Evolutionary conservation across 2,329 filamentous ascomycete genomes (phyloP).

Genomic region (Fusarium napiforme): DNA sequence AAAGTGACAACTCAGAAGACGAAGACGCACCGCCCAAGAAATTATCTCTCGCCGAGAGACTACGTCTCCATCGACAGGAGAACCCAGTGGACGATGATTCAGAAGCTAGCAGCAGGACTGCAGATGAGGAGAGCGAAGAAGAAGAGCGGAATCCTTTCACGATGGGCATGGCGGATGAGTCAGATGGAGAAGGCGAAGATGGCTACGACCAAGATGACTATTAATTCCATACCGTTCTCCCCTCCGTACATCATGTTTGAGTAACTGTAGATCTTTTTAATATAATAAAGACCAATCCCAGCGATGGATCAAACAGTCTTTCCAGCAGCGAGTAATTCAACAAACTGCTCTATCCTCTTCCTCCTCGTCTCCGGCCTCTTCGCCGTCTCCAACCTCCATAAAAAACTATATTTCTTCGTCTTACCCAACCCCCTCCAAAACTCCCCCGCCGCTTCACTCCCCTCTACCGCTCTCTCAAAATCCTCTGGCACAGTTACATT

Average conservation of each 20-base stretch:
- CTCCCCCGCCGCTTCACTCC: constrained; percentile 47
- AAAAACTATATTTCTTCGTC: constrained; percentile 58
- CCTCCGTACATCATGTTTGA: neutral
- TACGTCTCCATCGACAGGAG: constrained; percentile 33
- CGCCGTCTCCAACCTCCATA: constrained; percentile 58
- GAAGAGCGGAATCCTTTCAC: constrained; percentile 45
- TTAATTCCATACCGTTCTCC: neutral
- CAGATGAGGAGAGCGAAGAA: constrained; percentile 29
- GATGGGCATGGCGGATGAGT: constrained; percentile 50
- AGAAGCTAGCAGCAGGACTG: constrained; percentile 34
- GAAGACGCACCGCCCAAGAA: constrained; percentile 24
- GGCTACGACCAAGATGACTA: constrained; percentile 34
- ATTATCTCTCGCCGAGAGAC: constrained; percentile 30
- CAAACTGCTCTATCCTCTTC: constrained; percentile 54
- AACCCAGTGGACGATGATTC: constrained; percentile 29
- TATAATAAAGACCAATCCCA: constrained; percentile 4
- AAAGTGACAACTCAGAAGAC: constrained; percentile 13
- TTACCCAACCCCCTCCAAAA: constrained; percentile 58
- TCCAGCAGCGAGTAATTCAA: constrained; percentile 51
- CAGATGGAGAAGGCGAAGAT: constrained; percentile 43
- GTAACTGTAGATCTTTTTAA: constrained; percentile 1
- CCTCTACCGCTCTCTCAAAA: constrained; percentile 56
- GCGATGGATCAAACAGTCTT: constrained; percentile 43
- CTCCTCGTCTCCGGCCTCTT: constrained; percentile 50
- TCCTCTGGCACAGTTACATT: constrained; percentile 60